A percentile compares a stretch with the other conserved stretches of the same genome.
phyloP scores from a whole-genome alignment of 352 stramenopile species.

The Salisapilia sapeloensis region DNA sequence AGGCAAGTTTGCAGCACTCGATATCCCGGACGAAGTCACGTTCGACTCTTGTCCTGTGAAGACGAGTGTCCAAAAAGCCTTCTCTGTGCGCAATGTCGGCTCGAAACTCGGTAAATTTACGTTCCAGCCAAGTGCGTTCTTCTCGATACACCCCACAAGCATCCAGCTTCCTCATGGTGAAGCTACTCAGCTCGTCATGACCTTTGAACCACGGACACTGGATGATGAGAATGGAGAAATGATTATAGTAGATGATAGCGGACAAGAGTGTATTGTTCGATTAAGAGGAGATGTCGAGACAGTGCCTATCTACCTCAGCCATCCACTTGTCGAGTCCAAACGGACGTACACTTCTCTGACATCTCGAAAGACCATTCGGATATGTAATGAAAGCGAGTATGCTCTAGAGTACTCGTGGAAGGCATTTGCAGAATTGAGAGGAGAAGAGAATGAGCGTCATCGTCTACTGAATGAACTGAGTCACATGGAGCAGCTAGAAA shows the following conservation, averaged over 20 bases:
- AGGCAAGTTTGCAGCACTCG: slow-evolving; percentile 69
- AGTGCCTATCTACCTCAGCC: slow-evolving; percentile 84
- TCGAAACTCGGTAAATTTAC: slow-evolving; percentile 55
- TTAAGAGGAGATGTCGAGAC: slow-evolving; percentile 64
- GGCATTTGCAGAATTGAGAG: slow-evolving; percentile 47
- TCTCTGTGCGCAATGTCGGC: slow-evolving; percentile 85
- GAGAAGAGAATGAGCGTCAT: slow-evolving; percentile 73
- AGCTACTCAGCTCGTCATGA: slow-evolving; percentile 68
- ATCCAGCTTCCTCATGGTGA: slow-evolving; percentile 42
- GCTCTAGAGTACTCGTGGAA: slow-evolving; percentile 88
- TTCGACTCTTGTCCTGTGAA: slow-evolving; percentile 83
- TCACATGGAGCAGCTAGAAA: slow-evolving; percentile 54
- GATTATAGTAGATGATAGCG: slow-evolving; percentile 68
- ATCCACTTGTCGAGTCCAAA: slow-evolving; percentile 63
- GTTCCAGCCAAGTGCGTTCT: slow-evolving; percentile 41
- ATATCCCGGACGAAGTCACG: slow-evolving; percentile 80
- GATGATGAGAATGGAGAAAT: slow-evolving; percentile 48
- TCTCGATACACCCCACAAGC: slow-evolving; percentile 40
- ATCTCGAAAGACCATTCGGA: slow-evolving; percentile 81
- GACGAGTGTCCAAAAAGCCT: slow-evolving; percentile 43
- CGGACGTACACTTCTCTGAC: slow-evolving; percentile 86
- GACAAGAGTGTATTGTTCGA: slow-evolving; percentile 45
- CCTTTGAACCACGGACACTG: slow-evolving; percentile 17
- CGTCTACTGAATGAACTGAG: slow-evolving; percentile 72
- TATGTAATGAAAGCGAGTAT: slow-evolving; percentile 87